Evolutionary conservation across 306 rosid species (phyloP).

Genomic region (Ammopiptanthus mongolicus): DNA sequence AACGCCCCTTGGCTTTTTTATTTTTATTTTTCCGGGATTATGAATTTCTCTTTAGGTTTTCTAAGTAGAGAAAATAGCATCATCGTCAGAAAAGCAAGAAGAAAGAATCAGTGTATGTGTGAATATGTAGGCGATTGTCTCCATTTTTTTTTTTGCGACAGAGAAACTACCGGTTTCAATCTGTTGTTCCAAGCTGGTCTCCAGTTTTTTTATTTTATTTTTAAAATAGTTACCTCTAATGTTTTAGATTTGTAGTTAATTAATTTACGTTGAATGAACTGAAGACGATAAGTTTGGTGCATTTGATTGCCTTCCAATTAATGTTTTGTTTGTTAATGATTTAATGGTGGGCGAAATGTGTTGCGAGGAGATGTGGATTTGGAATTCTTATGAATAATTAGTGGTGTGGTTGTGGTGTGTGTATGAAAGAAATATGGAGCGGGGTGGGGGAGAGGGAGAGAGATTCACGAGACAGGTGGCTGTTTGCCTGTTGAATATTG

Average conservation of each 20-base stretch:
- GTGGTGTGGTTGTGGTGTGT: too few relatives aligned
- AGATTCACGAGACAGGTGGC: neutral
- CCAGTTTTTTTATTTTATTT: neutral
- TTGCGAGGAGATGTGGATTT: too few relatives aligned
- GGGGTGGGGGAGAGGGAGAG: neutral
- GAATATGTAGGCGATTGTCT: slow-evolving; percentile 33
- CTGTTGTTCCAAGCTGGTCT: slow-evolving; percentile 33
- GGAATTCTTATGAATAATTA: too few relatives aligned
- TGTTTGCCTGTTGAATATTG: neutral
- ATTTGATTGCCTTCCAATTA: neutral
- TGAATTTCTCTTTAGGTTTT: slow-evolving; percentile 23
- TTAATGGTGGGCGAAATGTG: too few relatives aligned
- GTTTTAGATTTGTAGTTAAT: neutral
- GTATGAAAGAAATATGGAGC: too few relatives aligned
- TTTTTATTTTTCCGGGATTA: neutral
- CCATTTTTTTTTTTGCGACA: slow-evolving; percentile 40
- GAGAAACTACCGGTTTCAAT: slow-evolving; percentile 28
- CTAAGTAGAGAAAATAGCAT: neutral
- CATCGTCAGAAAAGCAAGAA: neutral
- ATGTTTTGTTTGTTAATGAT: too few relatives aligned
- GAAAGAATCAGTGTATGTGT: slow-evolving; percentile 10
- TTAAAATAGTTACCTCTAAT: neutral
- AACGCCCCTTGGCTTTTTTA: too few relatives aligned
- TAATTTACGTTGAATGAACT: neutral
- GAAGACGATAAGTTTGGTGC: neutral